Evolutionary conservation across 176 grass and related monocot genomes (phyloP), one percentile per base, ranked within the genome.

Genomic region (Oryza longistaminata): DNA sequence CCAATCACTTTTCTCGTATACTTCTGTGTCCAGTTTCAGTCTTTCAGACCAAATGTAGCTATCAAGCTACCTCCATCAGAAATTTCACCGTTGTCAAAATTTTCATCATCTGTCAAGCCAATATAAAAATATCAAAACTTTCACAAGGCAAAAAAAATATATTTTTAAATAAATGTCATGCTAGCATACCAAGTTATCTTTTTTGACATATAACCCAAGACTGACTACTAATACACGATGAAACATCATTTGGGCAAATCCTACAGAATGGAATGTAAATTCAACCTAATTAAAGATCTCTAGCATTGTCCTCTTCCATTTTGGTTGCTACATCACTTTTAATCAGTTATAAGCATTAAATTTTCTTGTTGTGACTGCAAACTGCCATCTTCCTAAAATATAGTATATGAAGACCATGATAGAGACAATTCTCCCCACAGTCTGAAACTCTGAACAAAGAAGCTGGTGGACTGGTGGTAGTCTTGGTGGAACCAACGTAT

Each of bases 401-500:
- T 48, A 27, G 27, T 27, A 66, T 48, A 64, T 70, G 70, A 90
- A 25, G 76, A 19, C 70, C 11, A 27, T 80, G 81, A 91, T 11
- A 80, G 70, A 44, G 70, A 52, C 49, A 12, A 31, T 66, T 83
- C 75, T 69, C 80, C 74, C 85, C 83, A 44, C 50, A 19, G 44
- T 70, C 83, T 87, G 75, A 73, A 73, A 87, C 52, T 70, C 79
- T 87, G 75, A 73, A 87, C 52, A 80, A 80, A 65, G 50, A 42
- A 33, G 55, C 50, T 22, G 5, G 79, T 80, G 19, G 19, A 60
- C 21, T 62, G 21, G 58, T 62, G 81, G 62, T 64, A 3, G 24
- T 66, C 55, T 73, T 66, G 52, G 67, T 83, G 74, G n/a, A 77
- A 77, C 68, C 25, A 82, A 78, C 58, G 81, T 44, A 9, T 58